Conservation (phyloP, 768 basidiomycete species). For the Neoboletus subvelutipes region DNA sequence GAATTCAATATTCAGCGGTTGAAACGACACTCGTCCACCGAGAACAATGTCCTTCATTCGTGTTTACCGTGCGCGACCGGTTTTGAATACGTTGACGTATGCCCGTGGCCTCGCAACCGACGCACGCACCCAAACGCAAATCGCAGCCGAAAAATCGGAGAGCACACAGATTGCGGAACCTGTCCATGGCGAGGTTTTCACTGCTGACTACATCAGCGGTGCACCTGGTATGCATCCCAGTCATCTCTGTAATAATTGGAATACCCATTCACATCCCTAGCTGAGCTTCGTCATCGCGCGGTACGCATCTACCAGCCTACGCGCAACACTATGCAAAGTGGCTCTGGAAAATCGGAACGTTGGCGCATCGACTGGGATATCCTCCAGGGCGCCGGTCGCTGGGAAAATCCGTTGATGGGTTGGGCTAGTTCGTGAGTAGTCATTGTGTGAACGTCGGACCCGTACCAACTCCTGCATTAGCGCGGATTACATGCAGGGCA, state of each 20-base stretch:
- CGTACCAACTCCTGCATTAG: conserved; percentile 36
- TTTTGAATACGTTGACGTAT: conserved; percentile 14
- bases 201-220: conserved; percentile 83
- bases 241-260: background rate
- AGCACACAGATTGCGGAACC: conserved; percentile 43
- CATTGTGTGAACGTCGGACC: background rate
- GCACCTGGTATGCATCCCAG: conserved; percentile 63
- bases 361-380: conserved; percentile 97
- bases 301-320: conserved; percentile 94
- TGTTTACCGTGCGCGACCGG: conserved; percentile 34
- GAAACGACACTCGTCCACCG: background rate
- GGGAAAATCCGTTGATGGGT: conserved; percentile 99
- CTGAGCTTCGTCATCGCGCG: conserved; percentile 78
- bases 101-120: conserved; percentile 24
- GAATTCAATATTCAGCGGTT: background rate
- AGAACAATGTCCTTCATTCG: conserved; percentile 57
- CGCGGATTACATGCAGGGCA: conserved; percentile 96
- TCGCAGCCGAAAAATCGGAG: conserved; percentile 20
- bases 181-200: conserved; percentile 57
- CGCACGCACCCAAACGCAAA: conserved; percentile 22
- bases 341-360: conserved; percentile 75
- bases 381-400: conserved; percentile 84
- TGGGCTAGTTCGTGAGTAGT: conserved; percentile 88
- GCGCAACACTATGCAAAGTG: conserved; percentile 94
- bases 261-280: conserved; percentile 38